Base-by-base conservation (phyloP, 805 yeast genomes). In the Candida parachauliodes region DNA sequence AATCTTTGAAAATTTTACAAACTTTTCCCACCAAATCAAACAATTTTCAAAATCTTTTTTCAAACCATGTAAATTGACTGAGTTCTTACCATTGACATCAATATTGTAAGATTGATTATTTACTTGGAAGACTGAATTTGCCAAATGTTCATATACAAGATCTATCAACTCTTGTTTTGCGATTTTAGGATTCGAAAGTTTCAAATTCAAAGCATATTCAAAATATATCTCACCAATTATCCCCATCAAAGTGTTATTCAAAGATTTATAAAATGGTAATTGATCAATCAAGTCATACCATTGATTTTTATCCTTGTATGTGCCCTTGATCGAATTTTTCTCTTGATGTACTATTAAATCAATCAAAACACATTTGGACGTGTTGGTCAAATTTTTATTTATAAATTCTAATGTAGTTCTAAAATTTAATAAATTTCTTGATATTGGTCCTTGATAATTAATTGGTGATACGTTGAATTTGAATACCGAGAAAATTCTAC, bases 391-490 rank as follows among this genome's bases (percentile, higher is more conserved):
- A 28, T 69, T 70, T 16, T 58, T 60, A 21, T 71, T 71, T 33
- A 83, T 56, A 33, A 73, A 73, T 38, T 77, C 70, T 32, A 83
- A 55, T 39, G 78, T 77, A 14, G 88, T 80, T 51, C 88, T 73
- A 55, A 82, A 83, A 30, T 77, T 74, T 34, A 85, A 64, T 24
- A 86, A 63, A 26, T 76, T 72, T 46, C 81, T 75, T 12, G 87
- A 83, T 23, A 87, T 67, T 10, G 88, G 88, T 2, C 89, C 89
- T 31, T 74, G 72, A 59, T 77, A 81, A 34, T 73, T 76, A 27
- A 66, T 66, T 19, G 77, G 77, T 31, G 65, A 47, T 21, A 65
- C 58, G 27, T 62, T 54, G 30, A 66, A 51, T 43, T 52, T 61
- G 36, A 55, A 62, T 27, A 66, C 45, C 2, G 72, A 57, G 30